A percentile compares a stretch with the other conserved stretches of the same genome.
These are phyloP conservation scores for Gorgonomyces haynaldii DNA, from an alignment of 192 early-diverging fungal species.

Conservation along the genomic window DNA sequence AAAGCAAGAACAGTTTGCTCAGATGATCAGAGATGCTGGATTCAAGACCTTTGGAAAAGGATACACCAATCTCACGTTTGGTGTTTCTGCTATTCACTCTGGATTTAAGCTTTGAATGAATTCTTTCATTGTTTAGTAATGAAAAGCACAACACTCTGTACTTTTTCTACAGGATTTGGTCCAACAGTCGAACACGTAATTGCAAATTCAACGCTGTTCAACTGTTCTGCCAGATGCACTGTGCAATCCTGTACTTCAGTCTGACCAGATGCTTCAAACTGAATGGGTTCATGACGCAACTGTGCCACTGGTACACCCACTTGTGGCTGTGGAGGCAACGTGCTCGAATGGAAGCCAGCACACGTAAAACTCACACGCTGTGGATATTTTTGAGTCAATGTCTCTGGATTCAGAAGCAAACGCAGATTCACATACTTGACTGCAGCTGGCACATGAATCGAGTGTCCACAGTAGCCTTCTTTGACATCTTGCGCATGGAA, in stretches of 20 bases:
- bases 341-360: neutral
- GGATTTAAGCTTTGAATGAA: slow-evolving; percentile 90
- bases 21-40: slow-evolving; percentile 81
- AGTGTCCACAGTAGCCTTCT: neutral
- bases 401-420: neutral
- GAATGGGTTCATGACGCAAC: no score
- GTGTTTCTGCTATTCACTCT: slow-evolving; percentile 89
- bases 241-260: no score
- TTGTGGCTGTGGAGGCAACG: no score
- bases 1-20: slow-evolving; percentile 74
- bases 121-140: no score
- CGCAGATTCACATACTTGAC: neutral
- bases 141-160: no score
- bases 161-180: no score
- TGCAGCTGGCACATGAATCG: neutral
- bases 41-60: slow-evolving; percentile 81
- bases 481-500: neutral
- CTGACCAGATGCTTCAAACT: no score
- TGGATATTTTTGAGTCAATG: neutral
- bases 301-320: no score
- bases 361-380: neutral
- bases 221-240: no score
- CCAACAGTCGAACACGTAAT: no score
- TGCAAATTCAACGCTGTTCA: no score
- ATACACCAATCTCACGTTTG: slow-evolving; percentile 94